Evolutionary conservation across 164 flowering plant genomes (phyloP).

Genomic region (Kingdonia uniflora): DNA sequence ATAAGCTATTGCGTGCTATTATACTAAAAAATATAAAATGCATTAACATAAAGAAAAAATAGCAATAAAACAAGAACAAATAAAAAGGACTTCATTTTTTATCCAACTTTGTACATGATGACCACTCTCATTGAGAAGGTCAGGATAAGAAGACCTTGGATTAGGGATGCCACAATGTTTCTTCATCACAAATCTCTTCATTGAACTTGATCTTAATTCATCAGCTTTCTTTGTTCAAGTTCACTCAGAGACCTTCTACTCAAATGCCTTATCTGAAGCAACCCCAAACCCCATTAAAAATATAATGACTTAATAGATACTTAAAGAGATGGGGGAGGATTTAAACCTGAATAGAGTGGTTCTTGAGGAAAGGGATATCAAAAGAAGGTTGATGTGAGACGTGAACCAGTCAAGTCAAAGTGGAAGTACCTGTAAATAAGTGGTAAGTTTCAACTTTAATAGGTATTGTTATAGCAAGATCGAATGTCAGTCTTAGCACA

Average conservation of each 20-base stretch:
- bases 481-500: no score
- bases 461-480: no score
- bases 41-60: constrained; percentile 1
- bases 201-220: constrained; percentile 82
- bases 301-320: no score
- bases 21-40: constrained; percentile 3
- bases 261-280: constrained; percentile 71
- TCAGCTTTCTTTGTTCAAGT: constrained; percentile 83
- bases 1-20: constrained; percentile 91
- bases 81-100: no score
- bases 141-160: constrained; percentile 86
- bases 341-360: no score
- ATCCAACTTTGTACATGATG: constrained; percentile 90
- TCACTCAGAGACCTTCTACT: constrained; percentile 68
- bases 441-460: no score
- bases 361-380: constrained; percentile 87
- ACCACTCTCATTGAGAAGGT: constrained; percentile 65
- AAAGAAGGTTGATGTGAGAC: constrained; percentile 80
- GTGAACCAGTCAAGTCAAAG: no score
- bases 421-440: no score
- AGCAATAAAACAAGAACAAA: neutral
- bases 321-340: no score
- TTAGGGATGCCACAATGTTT: constrained; percentile 53
- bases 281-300: neutral
- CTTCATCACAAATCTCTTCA: constrained; percentile 79